Evolutionary conservation across 441 rosid species (phyloP), one percentile per base, ranked within the genome.

Genomic region (Geranium incanum): DNA sequence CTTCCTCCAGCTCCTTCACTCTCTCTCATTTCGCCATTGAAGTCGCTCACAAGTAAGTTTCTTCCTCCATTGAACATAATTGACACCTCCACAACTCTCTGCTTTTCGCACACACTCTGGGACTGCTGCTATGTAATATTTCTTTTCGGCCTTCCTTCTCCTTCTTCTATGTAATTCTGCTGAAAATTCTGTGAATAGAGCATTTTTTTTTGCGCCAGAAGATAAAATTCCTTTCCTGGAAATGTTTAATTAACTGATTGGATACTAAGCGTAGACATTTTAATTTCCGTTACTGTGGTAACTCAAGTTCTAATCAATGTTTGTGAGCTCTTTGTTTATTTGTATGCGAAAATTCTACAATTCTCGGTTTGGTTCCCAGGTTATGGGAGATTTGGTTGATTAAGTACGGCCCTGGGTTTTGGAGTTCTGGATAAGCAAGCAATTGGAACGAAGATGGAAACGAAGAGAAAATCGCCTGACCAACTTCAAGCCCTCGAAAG

Each of bases 401-500:
- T 57, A 16, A 57, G 21, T 15, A 57, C 62, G 62, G 21, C 62
- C 2, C 16, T 6, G 62, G 62, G n/a, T 55, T 55, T 55, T 15
- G 62, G 64, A 16, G 64, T 11, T 59, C 28, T 16, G 64, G 12
- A 59, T 59, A 15, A 48, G 55, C 13, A 59, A 59, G 23, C 28
- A 59, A 18, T 59, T 59, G 18, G 28, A 18, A 59, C 11, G 64
- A 28, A 59, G 64, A 72, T 78, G 76, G 85, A 84, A 50, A 84
- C 79, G 83, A 90, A 84, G 88, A 92, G 83, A 81, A 92, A 94
- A 81, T 83, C 97, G 18, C 81, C 87, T 9, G 73, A 68, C 39
- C 96, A 90, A 82, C 86, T 86, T 83, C 79, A 84, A 79, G 85
- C 91, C 63, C 94, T 92, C 36, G 86, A 87, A 80, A 72, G 72